Evolutionary conservation across 2,329 filamentous ascomycete species (phyloP).

Genomic region (Penicillium sclerotiorum): DNA sequence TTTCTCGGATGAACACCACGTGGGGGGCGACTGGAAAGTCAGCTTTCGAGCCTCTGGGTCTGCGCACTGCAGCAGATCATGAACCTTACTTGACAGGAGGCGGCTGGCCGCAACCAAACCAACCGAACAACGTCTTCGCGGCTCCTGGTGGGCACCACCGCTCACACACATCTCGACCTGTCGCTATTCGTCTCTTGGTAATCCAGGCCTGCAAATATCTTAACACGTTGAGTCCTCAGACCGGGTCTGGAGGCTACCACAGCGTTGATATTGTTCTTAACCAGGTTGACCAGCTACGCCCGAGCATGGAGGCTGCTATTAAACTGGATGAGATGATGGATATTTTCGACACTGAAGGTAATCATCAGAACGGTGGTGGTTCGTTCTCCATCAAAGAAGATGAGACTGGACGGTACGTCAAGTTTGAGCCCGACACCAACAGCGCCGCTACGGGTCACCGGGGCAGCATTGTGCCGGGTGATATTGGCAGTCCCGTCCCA

Average conservation of each 20-base stretch:
- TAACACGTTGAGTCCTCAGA: constrained; percentile 43
- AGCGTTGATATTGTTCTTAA: constrained; percentile 64
- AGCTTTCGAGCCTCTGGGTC: not conserved
- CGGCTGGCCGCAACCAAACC: constrained; percentile 50
- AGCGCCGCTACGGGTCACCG: constrained; percentile 47
- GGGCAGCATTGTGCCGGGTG: constrained; percentile 57
- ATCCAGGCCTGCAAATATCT: constrained; percentile 75
- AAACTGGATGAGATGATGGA: constrained; percentile 72
- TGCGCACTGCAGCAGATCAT: no score
- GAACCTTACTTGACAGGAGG: constrained; percentile 37
- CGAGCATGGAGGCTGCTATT: constrained; percentile 58
- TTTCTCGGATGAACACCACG: constrained; percentile 43
- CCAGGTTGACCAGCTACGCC: constrained; percentile 68
- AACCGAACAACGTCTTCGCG: constrained; percentile 51
- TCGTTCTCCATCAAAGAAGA: constrained; percentile 71
- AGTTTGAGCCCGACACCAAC: constrained; percentile 56
- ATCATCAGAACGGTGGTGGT: constrained; percentile 83
- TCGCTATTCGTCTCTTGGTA: constrained; percentile 71
- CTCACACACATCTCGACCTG: constrained; percentile 63
- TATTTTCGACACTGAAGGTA: constrained; percentile 90
- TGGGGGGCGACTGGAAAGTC: constrained; percentile 40
- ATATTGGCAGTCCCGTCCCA: constrained; percentile 69
- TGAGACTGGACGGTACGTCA: constrained; percentile 45
- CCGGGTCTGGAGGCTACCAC: constrained; percentile 65
- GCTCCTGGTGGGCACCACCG: constrained; percentile 50